Conservation (phyloP, 2,329 filamentous ascomycete genomes). For the Ophiostoma populinum region DNA sequence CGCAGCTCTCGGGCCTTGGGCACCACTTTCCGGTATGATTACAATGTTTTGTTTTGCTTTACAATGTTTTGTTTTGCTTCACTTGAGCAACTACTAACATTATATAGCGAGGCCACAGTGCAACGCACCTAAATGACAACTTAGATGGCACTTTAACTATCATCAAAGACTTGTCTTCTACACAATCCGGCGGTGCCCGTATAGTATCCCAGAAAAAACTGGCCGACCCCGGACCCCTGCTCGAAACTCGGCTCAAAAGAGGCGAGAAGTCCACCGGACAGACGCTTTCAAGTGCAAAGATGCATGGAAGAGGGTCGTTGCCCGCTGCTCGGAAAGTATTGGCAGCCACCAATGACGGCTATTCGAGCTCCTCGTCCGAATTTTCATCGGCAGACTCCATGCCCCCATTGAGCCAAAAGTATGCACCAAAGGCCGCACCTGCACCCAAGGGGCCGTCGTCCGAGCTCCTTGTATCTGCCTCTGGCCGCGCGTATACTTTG, state of each 20-base stretch:
- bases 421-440: neutral
- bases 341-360: neutral
- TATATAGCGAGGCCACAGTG: neutral
- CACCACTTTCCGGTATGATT: neutral
- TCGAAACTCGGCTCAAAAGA: neutral
- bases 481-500: neutral
- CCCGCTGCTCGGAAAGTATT: neutral
- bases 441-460: neutral
- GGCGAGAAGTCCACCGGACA: no score
- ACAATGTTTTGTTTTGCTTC: neutral
- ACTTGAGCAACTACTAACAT: neutral
- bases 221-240: neutral
- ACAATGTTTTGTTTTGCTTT: neutral
- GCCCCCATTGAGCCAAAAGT: neutral
- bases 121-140: constrained; percentile 1
- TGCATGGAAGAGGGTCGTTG: no score
- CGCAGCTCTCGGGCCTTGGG: neutral
- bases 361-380: neutral
- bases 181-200: neutral
- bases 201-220: neutral
- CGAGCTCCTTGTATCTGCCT: neutral
- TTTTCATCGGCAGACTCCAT: neutral
- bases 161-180: neutral
- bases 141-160: constrained; percentile 1
- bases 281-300: no score